Conservation (phyloP, 2,329 filamentous ascomycete genomes). For the Colletotrichum sojae region DNA sequence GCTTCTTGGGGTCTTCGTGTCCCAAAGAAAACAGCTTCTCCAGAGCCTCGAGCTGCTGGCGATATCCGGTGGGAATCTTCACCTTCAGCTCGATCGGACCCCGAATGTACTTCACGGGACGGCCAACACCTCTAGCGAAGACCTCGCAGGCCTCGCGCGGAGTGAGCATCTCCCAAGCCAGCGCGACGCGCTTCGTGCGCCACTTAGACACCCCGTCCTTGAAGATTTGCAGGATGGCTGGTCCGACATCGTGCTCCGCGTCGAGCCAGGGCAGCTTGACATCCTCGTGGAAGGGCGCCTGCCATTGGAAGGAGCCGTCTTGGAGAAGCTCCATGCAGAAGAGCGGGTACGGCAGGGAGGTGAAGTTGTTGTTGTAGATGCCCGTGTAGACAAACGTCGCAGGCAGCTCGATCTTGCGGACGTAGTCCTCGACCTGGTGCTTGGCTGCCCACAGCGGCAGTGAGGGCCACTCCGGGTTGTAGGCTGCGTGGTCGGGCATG, state of each 20-base stretch:
- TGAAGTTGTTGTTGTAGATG: constrained; percentile 99
- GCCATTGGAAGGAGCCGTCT: constrained; percentile 92
- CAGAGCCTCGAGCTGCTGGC: constrained; percentile 83
- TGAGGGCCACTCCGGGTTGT: constrained; percentile 82
- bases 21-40: constrained; percentile 71
- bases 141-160: constrained; percentile 85
- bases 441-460: constrained; percentile 94
- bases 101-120: constrained; percentile 83
- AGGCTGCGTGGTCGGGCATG: constrained; percentile 93
- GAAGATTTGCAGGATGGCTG: constrained; percentile 92
- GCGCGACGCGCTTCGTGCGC: constrained; percentile 82
- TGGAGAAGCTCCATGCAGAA: constrained; percentile 93
- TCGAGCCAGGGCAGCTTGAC: constrained; percentile 95
- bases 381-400: constrained; percentile 96
- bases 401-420: constrained; percentile 84
- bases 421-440: constrained; percentile 92
- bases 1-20: constrained; percentile 66
- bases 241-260: constrained; percentile 95
- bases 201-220: constrained; percentile 92
- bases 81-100: constrained; percentile 88
- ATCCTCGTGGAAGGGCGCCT: constrained; percentile 92
- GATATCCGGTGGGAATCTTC: constrained; percentile 88
- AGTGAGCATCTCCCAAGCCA: constrained; percentile 91
- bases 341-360: constrained; percentile 89
- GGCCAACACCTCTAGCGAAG: constrained; percentile 83